Base-by-base conservation (phyloP, 257 asterid genomes). In the Jasminum sambac region DNA sequence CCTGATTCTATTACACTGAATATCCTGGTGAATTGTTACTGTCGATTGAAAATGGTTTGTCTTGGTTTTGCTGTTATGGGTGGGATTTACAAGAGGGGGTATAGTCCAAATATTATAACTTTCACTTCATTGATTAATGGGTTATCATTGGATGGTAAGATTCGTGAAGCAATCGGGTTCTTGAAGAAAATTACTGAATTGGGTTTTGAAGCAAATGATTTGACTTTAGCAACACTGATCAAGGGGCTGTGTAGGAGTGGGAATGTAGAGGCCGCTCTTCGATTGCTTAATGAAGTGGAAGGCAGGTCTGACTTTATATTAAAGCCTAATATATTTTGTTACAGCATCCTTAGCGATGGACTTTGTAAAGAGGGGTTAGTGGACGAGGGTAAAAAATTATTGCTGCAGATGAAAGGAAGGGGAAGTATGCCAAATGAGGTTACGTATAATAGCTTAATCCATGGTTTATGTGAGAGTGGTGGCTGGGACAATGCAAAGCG, bases 301-400 rank as follows among this genome's bases (percentile, higher is more conserved):
- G 42, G 57, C 14, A 42, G 39, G 24, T 57, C 65, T 66, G 72
- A 72, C 26, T 38, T 67, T 11, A 50, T 14, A 46, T 77, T 52
- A 58, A 66, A 42, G 68, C 70, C 68, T 65, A 44, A 72, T 68
- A 25, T 81, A 50, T 61, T 81, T 57, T 71, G 78, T 36, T 81
- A 77, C 74, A 67, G 75, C 67, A 57, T 42, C 2, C 61, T 81
- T 2, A 81, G 74, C 64, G 71, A 74, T 19, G 82, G 75, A 5
- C 78, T 81, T 68, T 77, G 78, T 26, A 77, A 74, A 67, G 76
- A 74, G 58, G 80, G 85, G 9, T 65, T 43, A 61, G 64, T 81
- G 19, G 74, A 74, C 66, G 60, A 74, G 73, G 80, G 78, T 11
- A 73, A 40, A 42, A 64, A 71, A 34, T 70, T 81, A 2, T 81